These are phyloP conservation scores for Trametes sp. DNA, from an alignment of 1,284 basidiomycete species.

Conservation along the genomic window DNA sequence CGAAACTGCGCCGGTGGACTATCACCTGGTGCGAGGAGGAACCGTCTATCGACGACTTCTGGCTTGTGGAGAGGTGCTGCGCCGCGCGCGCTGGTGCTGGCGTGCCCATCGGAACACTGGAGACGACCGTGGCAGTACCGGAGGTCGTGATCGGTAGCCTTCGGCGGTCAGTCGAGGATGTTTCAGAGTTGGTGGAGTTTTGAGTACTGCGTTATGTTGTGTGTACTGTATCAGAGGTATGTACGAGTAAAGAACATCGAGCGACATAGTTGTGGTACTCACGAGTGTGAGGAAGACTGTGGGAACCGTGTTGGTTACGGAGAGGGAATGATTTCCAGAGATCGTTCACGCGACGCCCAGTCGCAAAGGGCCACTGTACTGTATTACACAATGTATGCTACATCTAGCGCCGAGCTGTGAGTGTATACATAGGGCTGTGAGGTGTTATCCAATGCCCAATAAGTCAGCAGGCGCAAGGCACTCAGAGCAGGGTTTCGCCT, in stretches of 20 bases:
- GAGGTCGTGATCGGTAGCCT: not conserved
- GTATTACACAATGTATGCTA: constrained; percentile 26
- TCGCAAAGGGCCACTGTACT: not conserved
- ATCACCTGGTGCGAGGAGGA: constrained; percentile 10
- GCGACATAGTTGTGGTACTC: too few species aligned
- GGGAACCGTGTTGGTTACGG: too few species aligned
- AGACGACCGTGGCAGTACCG: not conserved
- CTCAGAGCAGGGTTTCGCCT: constrained; percentile 31
- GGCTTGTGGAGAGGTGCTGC: constrained; percentile 4
- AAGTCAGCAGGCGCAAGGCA: not conserved
- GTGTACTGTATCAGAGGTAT: too few species aligned
- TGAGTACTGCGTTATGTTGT: not conserved
- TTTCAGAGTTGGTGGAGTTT: not conserved
- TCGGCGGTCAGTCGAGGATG: not conserved
- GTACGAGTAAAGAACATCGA: too few species aligned
- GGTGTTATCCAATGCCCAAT: not conserved
- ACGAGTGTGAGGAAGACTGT: too few species aligned
- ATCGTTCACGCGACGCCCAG: too few species aligned
- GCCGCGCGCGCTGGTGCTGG: not conserved
- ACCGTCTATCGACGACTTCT: constrained; percentile 6
- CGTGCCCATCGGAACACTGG: not conserved
- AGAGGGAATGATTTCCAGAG: too few species aligned
- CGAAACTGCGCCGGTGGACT: constrained; percentile 4
- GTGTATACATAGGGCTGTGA: not conserved
- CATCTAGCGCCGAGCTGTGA: constrained; percentile 16